phyloP scores from a whole-genome alignment of 2,329 filamentous ascomycete genomes.

The Cordyceps cateniannulata region DNA sequence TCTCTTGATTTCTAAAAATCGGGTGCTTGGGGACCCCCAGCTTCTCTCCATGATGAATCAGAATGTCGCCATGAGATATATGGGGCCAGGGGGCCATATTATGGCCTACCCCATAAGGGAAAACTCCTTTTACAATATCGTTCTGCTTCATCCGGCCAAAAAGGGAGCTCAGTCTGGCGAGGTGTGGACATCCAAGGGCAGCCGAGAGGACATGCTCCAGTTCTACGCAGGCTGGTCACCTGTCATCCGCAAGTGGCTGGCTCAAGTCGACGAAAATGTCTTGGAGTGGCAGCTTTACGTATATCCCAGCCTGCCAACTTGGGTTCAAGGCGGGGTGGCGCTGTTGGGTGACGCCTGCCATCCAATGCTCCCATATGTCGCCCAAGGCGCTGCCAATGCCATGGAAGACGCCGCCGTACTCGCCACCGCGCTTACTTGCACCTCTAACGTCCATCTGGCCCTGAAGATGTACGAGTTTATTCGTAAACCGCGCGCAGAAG shows the following conservation, averaged over 20 bases:
- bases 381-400: constrained; percentile 61
- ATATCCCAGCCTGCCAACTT: constrained; percentile 55
- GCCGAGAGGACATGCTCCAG: constrained; percentile 52
- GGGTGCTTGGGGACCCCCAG: constrained; percentile 62
- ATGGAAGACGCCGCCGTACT: constrained; percentile 60
- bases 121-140: constrained; percentile 61
- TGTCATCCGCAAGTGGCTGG: constrained; percentile 52
- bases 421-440: constrained; percentile 23
- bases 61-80: constrained; percentile 55
- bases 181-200: constrained; percentile 54
- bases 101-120: constrained; percentile 60
- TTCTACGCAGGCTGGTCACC: constrained; percentile 57
- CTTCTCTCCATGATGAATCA: constrained; percentile 52
- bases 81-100: constrained; percentile 59
- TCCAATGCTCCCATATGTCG: constrained; percentile 60
- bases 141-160: constrained; percentile 53
- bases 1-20: constrained; percentile 43
- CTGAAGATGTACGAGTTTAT: constrained; percentile 18
- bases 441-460: constrained; percentile 15
- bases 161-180: constrained; percentile 43
- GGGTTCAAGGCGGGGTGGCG: constrained; percentile 48
- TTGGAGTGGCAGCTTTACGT: constrained; percentile 61
- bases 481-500: constrained; percentile 17
- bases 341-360: constrained; percentile 61
- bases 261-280: constrained; percentile 56